These are phyloP conservation scores for Cyberlindnera bimundalis DNA, from an alignment of 805 yeast species.

Conservation along the genomic window DNA sequence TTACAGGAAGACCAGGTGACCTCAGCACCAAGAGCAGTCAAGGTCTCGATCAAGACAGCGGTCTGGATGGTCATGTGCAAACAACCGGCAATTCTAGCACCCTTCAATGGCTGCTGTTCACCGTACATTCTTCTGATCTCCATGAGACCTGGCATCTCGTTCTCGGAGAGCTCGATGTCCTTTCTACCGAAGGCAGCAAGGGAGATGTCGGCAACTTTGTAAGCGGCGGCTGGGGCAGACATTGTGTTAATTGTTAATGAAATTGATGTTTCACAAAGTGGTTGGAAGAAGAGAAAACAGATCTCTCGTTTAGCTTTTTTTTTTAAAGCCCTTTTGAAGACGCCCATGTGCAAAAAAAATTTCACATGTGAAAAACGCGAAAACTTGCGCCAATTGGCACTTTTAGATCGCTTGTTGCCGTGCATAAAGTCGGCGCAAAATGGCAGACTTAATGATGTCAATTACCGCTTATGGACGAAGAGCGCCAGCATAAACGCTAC, in stretches of 20 bases:
- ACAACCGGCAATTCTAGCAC: slow-evolving; percentile 99
- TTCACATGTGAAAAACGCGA: slow-evolving; percentile 9
- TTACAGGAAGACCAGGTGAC: slow-evolving; percentile 99
- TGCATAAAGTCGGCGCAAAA: background rate
- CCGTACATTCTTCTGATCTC: slow-evolving; percentile 94
- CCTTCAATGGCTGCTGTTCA: slow-evolving; percentile 88
- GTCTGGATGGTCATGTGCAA: slow-evolving; percentile 99
- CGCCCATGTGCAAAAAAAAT: slow-evolving; percentile 7
- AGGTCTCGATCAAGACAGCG: slow-evolving; percentile 96
- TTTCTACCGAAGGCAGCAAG: slow-evolving; percentile 99
- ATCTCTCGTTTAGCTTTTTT: slow-evolving; percentile 7
- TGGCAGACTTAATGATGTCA: background rate
- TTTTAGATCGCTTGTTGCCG: background rate
- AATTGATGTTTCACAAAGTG: background rate
- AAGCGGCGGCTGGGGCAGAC: slow-evolving; percentile 67
- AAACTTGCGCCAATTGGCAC: background rate
- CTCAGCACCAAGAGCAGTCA: slow-evolving; percentile 97
- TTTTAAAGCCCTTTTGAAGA: background rate
- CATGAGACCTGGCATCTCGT: slow-evolving; percentile 99
- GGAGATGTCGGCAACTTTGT: slow-evolving; percentile 96
- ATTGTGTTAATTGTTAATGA: slow-evolving; percentile 26
- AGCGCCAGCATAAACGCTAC: too few relatives aligned
- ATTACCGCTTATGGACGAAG: background rate
- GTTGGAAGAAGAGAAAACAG: background rate
- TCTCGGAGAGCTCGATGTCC: slow-evolving; percentile 97